Conservation (phyloP, 805 yeast species). For the Metschnikowia picachoensis region DNA sequence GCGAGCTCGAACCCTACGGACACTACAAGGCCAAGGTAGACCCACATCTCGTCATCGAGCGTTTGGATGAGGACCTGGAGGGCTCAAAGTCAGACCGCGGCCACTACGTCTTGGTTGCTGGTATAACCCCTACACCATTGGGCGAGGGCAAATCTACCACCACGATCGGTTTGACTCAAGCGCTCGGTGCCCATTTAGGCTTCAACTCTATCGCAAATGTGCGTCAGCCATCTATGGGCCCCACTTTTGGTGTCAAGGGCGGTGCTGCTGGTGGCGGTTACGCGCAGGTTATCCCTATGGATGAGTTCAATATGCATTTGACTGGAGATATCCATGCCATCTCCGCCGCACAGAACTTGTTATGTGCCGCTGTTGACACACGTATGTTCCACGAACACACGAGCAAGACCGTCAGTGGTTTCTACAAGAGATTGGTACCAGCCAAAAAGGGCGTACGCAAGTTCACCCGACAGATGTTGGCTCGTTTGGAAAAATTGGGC, state of each 20-base stretch:
- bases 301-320: constrained; percentile 94
- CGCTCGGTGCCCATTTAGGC: constrained; percentile 85
- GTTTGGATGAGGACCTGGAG: constrained; percentile 63
- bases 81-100: constrained; percentile 64
- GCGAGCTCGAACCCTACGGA: constrained; percentile 86
- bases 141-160: constrained; percentile 99
- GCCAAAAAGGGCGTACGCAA: constrained; percentile 73
- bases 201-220: constrained; percentile 88
- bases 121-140: constrained; percentile 96
- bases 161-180: constrained; percentile 95
- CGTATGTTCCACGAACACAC: constrained; percentile 94
- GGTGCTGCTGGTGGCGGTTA: constrained; percentile 99
- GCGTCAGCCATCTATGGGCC: constrained; percentile 98
- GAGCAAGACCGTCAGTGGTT: constrained; percentile 70
- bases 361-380: constrained; percentile 96
- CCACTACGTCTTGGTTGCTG: constrained; percentile 87
- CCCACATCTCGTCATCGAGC: constrained; percentile 32
- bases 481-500: constrained; percentile 76
- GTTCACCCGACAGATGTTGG: constrained; percentile 75
- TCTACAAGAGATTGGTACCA: constrained; percentile 85
- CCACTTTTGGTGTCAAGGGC: constrained; percentile 97
- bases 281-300: constrained; percentile 98
- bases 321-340: constrained; percentile 98
- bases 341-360: constrained; percentile 85
- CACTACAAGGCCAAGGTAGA: constrained; percentile 85